A percentile compares a stretch with the other conserved stretches of the same genome.
These are phyloP conservation scores for Dalbergia cultrata DNA, from an alignment of 306 rosid genomes.

Conservation along the genomic window DNA sequence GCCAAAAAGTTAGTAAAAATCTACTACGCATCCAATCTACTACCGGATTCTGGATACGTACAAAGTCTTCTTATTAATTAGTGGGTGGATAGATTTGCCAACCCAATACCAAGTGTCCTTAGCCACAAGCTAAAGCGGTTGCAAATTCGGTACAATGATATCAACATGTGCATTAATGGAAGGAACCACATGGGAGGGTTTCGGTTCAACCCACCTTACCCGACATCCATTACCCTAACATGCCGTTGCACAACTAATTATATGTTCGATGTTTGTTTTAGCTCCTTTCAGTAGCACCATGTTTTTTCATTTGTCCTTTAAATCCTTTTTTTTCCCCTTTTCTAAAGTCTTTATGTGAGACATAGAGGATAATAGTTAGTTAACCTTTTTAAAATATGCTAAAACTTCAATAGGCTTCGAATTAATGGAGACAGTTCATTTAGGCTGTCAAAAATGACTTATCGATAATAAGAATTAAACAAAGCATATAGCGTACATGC, in stretches of 20 bases:
- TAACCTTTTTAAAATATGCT: constrained; percentile 12
- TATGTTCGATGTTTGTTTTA: not conserved
- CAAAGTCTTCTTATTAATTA: constrained; percentile 44
- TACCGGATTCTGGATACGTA: constrained; percentile 39
- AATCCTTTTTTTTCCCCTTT: not conserved
- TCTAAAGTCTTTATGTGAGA: not conserved
- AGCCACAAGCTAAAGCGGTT: constrained; percentile 57
- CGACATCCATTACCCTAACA: constrained; percentile 35
- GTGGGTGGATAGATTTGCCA: constrained; percentile 50
- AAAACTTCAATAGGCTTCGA: not conserved
- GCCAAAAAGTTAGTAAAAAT: not conserved
- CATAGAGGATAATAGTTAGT: not conserved
- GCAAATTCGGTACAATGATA: constrained; percentile 58
- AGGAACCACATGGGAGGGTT: constrained; percentile 65
- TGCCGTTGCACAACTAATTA: constrained; percentile 41
- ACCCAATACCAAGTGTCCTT: constrained; percentile 51
- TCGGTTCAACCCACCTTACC: constrained; percentile 53
- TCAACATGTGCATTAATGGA: constrained; percentile 69
- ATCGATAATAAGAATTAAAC: not conserved
- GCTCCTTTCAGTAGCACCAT: constrained; percentile 7
- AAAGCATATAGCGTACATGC: constrained; percentile 17
- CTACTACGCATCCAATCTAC: not conserved
- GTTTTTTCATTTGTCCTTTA: not conserved
- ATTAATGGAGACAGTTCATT: constrained; percentile 45
- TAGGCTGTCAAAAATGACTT: constrained; percentile 45